A percentile compares a stretch with the other conserved stretches of the same genome.
These are phyloP conservation scores for Vanrija sp. DNA, from an alignment of 1,284 basidiomycete genomes.

Conservation along the genomic window DNA sequence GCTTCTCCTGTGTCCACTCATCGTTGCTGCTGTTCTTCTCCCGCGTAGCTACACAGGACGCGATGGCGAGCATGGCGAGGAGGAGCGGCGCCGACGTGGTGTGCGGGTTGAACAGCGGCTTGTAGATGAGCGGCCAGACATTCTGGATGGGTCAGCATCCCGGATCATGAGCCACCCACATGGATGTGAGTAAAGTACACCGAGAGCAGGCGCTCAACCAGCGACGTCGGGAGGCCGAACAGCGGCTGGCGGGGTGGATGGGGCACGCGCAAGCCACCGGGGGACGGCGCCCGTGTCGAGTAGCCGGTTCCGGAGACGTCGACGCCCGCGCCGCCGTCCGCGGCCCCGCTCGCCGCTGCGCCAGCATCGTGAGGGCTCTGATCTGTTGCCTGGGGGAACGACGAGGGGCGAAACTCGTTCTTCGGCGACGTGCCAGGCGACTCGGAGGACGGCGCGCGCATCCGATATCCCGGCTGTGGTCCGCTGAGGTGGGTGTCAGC, in stretches of 20 bases:
- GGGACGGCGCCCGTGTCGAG: too few species aligned
- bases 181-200: slow-evolving; percentile 43
- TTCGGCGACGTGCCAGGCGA: neutral
- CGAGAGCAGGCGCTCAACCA: slow-evolving; percentile 34
- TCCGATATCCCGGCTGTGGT: slow-evolving; percentile 8
- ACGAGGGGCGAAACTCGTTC: too few species aligned
- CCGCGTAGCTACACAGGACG: slow-evolving; percentile 29
- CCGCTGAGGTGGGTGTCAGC: slow-evolving; percentile 1
- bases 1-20: slow-evolving; percentile 60
- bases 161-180: slow-evolving; percentile 12
- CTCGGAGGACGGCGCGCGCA: slow-evolving; percentile 4
- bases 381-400: too few species aligned
- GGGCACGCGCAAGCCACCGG: too few species aligned
- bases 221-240: slow-evolving; percentile 18
- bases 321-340: too few species aligned
- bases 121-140: slow-evolving; percentile 46
- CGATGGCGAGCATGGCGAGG: slow-evolving; percentile 40
- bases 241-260: slow-evolving; percentile 4
- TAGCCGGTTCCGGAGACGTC: too few species aligned
- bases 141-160: slow-evolving; percentile 24
- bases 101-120: slow-evolving; percentile 39
- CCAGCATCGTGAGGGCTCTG: too few species aligned
- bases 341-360: too few species aligned
- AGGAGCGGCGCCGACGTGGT: slow-evolving; percentile 30
- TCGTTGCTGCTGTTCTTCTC: slow-evolving; percentile 51